phyloP scores from a whole-genome alignment of 306 rosid species.

The Trichosanthes truncata region DNA sequence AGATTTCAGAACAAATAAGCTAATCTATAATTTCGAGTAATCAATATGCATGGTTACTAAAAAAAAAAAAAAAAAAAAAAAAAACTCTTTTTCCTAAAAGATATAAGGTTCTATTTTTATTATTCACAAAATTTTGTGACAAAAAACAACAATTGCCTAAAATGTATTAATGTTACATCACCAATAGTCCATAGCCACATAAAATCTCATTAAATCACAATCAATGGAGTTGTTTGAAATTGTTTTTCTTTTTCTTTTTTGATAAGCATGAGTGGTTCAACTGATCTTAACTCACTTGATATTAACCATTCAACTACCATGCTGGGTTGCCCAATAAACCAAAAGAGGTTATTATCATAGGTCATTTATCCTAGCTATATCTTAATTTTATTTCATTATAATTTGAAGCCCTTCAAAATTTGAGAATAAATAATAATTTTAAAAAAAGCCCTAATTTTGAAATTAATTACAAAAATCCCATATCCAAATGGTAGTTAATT shows the following conservation, averaged over 20 bases:
- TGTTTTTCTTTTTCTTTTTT: not conserved
- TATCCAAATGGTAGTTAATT: not conserved
- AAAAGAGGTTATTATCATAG: not conserved
- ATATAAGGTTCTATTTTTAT: not conserved
- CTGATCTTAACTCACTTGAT: not conserved
- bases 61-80: too few species aligned
- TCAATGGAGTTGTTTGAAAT: not conserved
- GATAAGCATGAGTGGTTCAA: not conserved
- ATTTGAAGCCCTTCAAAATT: not conserved
- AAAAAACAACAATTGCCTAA: not conserved
- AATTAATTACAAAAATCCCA: not conserved
- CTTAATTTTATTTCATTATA: not conserved
- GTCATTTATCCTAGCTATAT: not conserved
- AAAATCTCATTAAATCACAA: not conserved
- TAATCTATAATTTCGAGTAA: too few species aligned
- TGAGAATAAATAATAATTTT: not conserved
- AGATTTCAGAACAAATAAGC: too few species aligned
- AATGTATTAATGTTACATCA: not conserved
- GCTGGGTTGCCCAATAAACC: not conserved
- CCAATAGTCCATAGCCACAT: not conserved
- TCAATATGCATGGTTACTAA: too few species aligned
- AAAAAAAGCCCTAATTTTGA: not conserved
- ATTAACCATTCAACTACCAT: constrained; percentile 3
- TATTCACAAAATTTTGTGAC: not conserved
- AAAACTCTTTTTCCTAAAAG: too few species aligned